Evolutionary conservation across 176 grass and related monocot species (phyloP).

Genomic region (Puccinellia tenuiflora): DNA sequence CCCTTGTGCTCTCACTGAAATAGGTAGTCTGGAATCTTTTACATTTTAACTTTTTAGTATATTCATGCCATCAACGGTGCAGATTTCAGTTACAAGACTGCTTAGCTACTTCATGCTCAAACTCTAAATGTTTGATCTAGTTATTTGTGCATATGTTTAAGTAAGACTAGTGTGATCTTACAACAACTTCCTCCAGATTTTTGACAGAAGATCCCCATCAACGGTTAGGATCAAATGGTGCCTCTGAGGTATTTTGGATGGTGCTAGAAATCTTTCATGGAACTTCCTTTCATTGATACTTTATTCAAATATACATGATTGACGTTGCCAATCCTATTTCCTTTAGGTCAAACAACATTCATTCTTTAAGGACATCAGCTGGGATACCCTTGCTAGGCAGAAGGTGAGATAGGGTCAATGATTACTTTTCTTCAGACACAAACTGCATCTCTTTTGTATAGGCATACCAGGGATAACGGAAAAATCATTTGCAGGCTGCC

Average conservation of each 20-base stretch:
- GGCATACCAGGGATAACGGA: constrained; percentile 16
- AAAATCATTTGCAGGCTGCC: constrained; percentile 70
- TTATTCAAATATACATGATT: constrained; percentile 35
- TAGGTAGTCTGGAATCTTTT: constrained; percentile 9
- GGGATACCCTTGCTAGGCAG: constrained; percentile 93
- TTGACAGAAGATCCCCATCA: constrained; percentile 98
- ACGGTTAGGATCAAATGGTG: constrained; percentile 83
- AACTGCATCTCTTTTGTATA: constrained; percentile 15
- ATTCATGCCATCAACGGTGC: neutral
- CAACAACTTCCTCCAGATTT: constrained; percentile 55
- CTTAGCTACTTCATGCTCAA: constrained; percentile 13
- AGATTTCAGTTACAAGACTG: constrained; percentile 10
- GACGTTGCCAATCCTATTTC: constrained; percentile 25
- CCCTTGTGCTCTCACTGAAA: constrained; percentile 3
- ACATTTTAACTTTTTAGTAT: neutral
- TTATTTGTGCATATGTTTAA: constrained; percentile 18
- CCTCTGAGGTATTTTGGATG: constrained; percentile 70
- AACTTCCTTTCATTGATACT: constrained; percentile 16
- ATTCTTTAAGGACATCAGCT: constrained; percentile 97
- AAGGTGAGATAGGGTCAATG: constrained; percentile 61
- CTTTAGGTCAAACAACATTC: constrained; percentile 88
- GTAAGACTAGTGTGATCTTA: constrained; percentile 2
- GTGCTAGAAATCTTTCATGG: constrained; percentile 23
- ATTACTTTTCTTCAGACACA: constrained; percentile 9
- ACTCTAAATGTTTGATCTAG: constrained; percentile 19